Evolutionary conservation across 352 stramenopile genomes (phyloP).

Genomic region (Pythium coloratum): DNA sequence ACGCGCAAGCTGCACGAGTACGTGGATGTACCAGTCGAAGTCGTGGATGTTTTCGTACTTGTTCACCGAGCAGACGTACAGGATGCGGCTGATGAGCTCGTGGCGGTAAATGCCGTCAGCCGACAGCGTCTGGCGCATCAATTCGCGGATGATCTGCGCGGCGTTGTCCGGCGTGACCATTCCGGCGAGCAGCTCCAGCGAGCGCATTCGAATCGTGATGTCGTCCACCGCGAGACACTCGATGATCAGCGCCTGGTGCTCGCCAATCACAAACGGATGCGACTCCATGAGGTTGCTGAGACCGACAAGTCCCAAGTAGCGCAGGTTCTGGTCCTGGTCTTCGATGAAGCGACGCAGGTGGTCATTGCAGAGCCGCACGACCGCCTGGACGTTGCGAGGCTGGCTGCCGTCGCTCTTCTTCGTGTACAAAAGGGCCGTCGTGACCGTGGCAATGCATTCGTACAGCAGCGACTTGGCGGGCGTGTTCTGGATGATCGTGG

Average conservation of each 20-base stretch:
- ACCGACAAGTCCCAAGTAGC: conserved; percentile 97
- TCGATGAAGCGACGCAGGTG: conserved; percentile 96
- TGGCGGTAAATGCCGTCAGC: conserved; percentile 94
- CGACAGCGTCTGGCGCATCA: conserved; percentile 94
- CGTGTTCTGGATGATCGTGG: conserved; percentile 97
- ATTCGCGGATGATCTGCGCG: conserved; percentile 94
- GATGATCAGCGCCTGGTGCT: conserved; percentile 96
- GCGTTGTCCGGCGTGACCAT: conserved; percentile 98
- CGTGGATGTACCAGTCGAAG: conserved; percentile 98
- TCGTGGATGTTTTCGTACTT: conserved; percentile 98
- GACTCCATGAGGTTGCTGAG: conserved; percentile 96
- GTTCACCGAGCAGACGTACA: conserved; percentile 96
- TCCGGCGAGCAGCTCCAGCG: conserved; percentile 94
- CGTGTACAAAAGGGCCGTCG: conserved; percentile 95
- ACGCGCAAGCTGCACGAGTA: conserved; percentile 95
- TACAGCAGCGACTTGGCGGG: conserved; percentile 98
- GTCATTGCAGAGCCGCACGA: conserved; percentile 95
- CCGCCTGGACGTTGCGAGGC: conserved; percentile 90
- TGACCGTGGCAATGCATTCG: conserved; percentile 97
- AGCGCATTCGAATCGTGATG: conserved; percentile 97
- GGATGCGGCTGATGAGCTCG: conserved; percentile 95
- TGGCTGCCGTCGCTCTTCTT: conserved; percentile 95
- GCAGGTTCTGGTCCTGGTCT: conserved; percentile 99
- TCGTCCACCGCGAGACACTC: conserved; percentile 97
- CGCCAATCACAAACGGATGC: conserved; percentile 93